Evolutionary conservation across 2,329 filamentous ascomycete species (phyloP), one percentile per base, ranked within the genome.

Genomic region (Colletotrichum orchidophilum): DNA sequence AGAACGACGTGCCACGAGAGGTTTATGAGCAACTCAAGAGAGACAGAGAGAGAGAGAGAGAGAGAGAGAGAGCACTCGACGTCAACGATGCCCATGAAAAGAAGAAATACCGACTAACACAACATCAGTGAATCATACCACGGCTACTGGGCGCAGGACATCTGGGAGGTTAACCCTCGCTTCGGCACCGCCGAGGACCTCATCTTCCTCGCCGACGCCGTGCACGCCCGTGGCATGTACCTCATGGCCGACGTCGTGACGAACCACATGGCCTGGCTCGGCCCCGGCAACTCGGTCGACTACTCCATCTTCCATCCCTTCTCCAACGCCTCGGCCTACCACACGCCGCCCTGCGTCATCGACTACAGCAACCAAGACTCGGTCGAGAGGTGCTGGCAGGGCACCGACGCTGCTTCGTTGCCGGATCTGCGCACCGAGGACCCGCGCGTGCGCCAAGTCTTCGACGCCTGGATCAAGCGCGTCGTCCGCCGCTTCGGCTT

Each of bases 221-320:
- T 90, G 1, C 90, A 92, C 75, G 84, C 80, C 15, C 65, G 66
- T 18, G 70, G 70, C 18, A 91, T 90, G 88, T 89, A 87, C 71
- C 80, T 91, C 42, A 91, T 91, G 89, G 83, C 89, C 15, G 89
- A 91, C 66, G 82, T 91, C 2, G 89, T 91, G 2, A 83, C 85
- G 50, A 91, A 91, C 76, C 87, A 91, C 76, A 87, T 88, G 79
- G 70, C 54, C 6, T 72, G 61, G 60, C 31, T 18, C 35, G 87
- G 81, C 18, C 85, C 87, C 54, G 80, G 83, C 26, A 86, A 88
- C 8, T 89, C 91, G 75, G 66, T 78, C 35, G 78, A 83, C 66
- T 70, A 70, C 60, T 64, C 66, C 49, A 61, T n/a, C 60, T 80
- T 81, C 73, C 77, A 76, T 8, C 85, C 86, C 6, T 81, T 87